These are phyloP conservation scores for Ceratobasidium sp. DNA, from an alignment of 1,284 basidiomycete genomes.

Conservation along the genomic window DNA sequence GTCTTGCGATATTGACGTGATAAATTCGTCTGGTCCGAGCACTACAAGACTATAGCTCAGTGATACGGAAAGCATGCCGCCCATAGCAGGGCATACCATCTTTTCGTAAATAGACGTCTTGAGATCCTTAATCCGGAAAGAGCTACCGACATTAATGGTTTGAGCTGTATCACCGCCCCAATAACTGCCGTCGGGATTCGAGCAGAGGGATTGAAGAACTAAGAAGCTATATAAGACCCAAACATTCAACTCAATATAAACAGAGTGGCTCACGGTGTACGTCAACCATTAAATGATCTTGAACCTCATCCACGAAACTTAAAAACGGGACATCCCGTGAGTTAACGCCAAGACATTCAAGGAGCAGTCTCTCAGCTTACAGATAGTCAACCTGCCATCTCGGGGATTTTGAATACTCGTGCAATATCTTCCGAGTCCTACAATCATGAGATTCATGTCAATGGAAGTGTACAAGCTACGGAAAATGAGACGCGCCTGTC, in stretches of 20 bases:
- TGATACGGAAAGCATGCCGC: conserved; percentile 2
- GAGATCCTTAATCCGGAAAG: conserved; percentile 76
- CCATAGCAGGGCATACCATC: conserved; percentile 61
- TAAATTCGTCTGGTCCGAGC: not conserved
- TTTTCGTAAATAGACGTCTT: conserved; percentile 66
- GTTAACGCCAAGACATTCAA: not conserved
- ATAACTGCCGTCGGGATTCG: conserved; percentile 72
- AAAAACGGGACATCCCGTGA: not conserved
- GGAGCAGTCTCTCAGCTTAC: not conserved
- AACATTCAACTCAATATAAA: not conserved
- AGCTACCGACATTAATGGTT: conserved; percentile 75
- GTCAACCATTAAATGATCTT: conserved; percentile 31
- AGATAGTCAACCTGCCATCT: not conserved
- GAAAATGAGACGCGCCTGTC: not conserved
- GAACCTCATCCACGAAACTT: conserved; percentile 39
- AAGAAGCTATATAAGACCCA: not conserved
- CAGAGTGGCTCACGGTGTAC: conserved; percentile 1
- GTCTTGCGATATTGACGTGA: not conserved
- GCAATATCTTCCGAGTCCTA: not conserved
- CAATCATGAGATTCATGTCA: not conserved
- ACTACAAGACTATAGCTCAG: not conserved
- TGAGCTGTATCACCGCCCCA: conserved; percentile 85
- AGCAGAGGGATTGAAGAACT: conserved; percentile 71
- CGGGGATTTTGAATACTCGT: not conserved
- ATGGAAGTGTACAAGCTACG: not conserved